Conservation (phyloP, 768 basidiomycete species). For the Megacollybia marginata region DNA sequence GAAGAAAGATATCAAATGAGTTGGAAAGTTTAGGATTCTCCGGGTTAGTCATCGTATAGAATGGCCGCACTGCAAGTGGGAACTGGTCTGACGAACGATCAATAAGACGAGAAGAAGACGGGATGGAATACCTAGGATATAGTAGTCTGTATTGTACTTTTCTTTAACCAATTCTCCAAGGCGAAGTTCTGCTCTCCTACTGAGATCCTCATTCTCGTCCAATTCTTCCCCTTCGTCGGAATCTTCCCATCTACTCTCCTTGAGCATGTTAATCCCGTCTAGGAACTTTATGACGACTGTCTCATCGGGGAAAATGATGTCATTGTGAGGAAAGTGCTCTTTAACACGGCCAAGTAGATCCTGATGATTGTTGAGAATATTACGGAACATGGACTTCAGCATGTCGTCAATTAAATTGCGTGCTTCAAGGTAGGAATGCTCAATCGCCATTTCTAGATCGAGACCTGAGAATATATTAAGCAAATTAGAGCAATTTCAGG, state of each 20-base stretch:
- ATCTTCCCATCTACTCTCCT: conserved; percentile 33
- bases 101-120: too few relatives aligned
- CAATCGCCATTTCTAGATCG: conserved; percentile 48
- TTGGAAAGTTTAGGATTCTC: conserved; percentile 34
- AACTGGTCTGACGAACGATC: conserved; percentile 29
- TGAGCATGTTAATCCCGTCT: conserved; percentile 46
- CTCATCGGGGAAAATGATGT: conserved; percentile 47
- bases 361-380: conserved; percentile 25
- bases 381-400: conserved; percentile 36
- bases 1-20: conserved; percentile 52
- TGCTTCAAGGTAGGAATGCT: conserved; percentile 44
- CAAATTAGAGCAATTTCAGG: too few relatives aligned
- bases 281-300: conserved; percentile 42
- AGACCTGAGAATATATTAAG: conserved; percentile 23
- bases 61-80: conserved; percentile 41
- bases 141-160: conserved; percentile 49
- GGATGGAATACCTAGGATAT: conserved; percentile 29
- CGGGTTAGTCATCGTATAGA: conserved; percentile 51
- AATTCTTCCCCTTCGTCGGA: conserved; percentile 18
- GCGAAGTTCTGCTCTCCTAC: conserved; percentile 38
- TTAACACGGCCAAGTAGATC: conserved; percentile 28
- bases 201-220: conserved; percentile 43
- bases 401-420: conserved; percentile 36
- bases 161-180: conserved; percentile 42
- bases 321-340: conserved; percentile 45